These are phyloP conservation scores for Logfia minima DNA, from an alignment of 129 eudicot genomes.

Conservation along the genomic window DNA sequence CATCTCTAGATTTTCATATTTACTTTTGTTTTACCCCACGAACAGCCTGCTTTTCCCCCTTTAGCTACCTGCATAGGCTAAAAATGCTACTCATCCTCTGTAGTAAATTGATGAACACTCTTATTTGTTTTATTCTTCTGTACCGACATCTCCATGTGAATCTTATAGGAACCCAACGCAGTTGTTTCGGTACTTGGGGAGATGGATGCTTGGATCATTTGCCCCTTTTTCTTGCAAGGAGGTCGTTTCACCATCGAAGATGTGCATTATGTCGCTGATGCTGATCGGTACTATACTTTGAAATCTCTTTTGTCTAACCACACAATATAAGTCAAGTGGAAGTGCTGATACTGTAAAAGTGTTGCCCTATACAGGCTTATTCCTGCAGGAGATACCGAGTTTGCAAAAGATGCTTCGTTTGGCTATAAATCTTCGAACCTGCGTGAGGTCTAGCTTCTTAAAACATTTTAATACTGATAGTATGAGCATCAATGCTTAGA, in stretches of 20 bases:
- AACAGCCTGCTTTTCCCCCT: too few relatives aligned
- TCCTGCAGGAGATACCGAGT: conserved; percentile 98
- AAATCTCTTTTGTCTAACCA: conserved; percentile 2
- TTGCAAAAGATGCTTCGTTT: conserved; percentile 97
- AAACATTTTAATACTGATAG: neutral
- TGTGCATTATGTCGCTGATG: conserved; percentile 92
- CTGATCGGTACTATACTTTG: conserved; percentile 55
- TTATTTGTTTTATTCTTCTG: neutral
- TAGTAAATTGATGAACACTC: neutral
- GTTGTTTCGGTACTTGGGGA: conserved; percentile 92
- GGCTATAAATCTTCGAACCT: conserved; percentile 95
- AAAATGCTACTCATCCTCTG: neutral
- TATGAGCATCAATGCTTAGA: neutral
- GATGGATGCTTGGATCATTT: conserved; percentile 97
- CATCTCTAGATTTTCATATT: neutral
- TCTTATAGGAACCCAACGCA: conserved; percentile 86
- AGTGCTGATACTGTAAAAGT: conserved; percentile 17
- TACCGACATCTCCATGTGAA: conserved; percentile 16
- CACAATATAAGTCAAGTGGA: conserved; percentile 13
- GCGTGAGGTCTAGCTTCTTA: conserved; percentile 60
- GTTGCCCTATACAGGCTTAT: conserved; percentile 60
- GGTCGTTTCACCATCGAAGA: conserved; percentile 92
- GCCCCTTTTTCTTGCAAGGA: conserved; percentile 97
- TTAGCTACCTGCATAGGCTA: neutral
- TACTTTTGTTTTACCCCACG: neutral